Evolutionary conservation across 2,329 filamentous ascomycete species (phyloP).

Genomic region (Xylariaceae sp.): DNA sequence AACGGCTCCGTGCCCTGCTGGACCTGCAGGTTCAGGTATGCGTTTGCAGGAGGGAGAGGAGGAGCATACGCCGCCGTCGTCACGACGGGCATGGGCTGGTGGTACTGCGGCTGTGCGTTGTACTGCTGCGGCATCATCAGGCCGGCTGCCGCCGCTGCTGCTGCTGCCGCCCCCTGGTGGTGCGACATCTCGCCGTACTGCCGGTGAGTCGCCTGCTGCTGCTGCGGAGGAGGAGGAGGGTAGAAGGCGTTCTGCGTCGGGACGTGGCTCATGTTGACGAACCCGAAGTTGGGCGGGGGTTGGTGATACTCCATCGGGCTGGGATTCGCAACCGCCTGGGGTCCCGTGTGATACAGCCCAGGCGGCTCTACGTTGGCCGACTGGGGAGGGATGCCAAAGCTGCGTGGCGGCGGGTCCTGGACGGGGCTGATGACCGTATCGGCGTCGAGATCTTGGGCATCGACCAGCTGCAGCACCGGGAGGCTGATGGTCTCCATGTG

Average conservation of each 20-base stretch:
- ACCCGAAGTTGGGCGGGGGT: conserved; percentile 9
- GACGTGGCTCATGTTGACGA: conserved; percentile 10
- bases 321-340: conserved; percentile 10
- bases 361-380: conserved; percentile 25
- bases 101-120: conserved; percentile 19
- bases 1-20: conserved; percentile 28
- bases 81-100: conserved; percentile 25
- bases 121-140: conserved; percentile 4
- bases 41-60: conserved; percentile 14
- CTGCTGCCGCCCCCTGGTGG: too few relatives aligned
- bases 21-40: conserved; percentile 24
- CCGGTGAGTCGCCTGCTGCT: conserved; percentile 5
- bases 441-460: conserved; percentile 41
- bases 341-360: conserved; percentile 13
- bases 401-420: conserved; percentile 44
- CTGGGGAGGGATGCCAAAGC: conserved; percentile 23
- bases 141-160: not conserved
- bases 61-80: conserved; percentile 16
- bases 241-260: conserved; percentile 18
- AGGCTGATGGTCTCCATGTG: conserved; percentile 91
- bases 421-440: conserved; percentile 63
- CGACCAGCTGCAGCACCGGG: conserved; percentile 61
- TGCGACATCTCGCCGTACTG: conserved; percentile 9
- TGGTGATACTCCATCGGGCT: conserved; percentile 14
- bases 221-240: conserved; percentile 9